Percentiles rank a stretch among this genome's conserved stretches.
Evolutionary conservation across 192 early-diverging fungal species (phyloP).

Genomic region (Jimgerdemannia lactiflua): DNA sequence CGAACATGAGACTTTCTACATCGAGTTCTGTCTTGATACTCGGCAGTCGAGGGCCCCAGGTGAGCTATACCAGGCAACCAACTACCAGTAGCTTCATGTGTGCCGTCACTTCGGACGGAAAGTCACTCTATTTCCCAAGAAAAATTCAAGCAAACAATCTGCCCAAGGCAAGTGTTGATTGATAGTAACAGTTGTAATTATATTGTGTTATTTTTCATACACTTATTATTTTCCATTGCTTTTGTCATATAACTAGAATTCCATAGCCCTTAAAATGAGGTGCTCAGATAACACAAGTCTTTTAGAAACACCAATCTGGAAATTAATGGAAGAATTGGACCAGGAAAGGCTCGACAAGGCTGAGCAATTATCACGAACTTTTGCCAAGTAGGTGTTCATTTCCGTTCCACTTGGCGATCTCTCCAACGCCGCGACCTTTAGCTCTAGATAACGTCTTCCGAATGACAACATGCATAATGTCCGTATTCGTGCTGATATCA

Average conservation of each 20-base stretch:
- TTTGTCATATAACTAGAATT: background rate
- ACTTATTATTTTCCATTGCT: background rate
- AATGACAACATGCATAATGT: too few species aligned
- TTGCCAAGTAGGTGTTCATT: background rate
- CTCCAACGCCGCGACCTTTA: too few species aligned
- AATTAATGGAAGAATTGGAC: slow-evolving; percentile 12
- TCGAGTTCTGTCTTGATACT: background rate
- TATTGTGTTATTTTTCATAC: too few species aligned
- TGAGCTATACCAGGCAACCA: slow-evolving; percentile 38
- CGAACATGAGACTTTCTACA: background rate
- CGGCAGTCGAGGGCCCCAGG: background rate
- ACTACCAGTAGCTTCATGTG: slow-evolving; percentile 37
- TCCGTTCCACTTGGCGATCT: too few species aligned
- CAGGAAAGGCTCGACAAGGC: background rate
- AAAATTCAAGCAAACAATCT: slow-evolving; percentile 11
- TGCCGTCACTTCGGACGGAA: slow-evolving; percentile 28
- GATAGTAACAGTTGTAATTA: too few species aligned
- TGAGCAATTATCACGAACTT: background rate
- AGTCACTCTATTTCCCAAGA: slow-evolving; percentile 41
- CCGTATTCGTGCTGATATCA: too few species aligned
- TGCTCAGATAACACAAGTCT: background rate
- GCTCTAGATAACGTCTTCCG: too few species aligned
- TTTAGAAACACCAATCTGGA: slow-evolving; percentile 15
- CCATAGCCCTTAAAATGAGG: background rate
- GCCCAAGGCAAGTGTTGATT: slow-evolving; percentile 1